phyloP scores from a whole-genome alignment of 768 basidiomycete species.

The Amylocystis lapponica region DNA sequence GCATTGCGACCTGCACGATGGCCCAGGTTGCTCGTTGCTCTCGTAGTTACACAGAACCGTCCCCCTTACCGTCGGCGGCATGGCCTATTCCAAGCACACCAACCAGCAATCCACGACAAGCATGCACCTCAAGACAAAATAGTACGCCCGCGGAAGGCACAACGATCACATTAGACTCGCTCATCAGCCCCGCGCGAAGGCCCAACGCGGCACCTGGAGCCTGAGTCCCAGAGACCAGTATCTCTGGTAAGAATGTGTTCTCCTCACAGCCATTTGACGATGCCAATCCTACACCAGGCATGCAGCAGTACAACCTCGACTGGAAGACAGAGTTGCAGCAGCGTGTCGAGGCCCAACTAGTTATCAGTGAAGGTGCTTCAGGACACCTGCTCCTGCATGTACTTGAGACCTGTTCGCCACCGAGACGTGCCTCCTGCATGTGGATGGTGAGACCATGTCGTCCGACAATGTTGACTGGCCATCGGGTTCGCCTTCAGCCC shows the following conservation, averaged over 20 bases:
- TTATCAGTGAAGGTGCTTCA: too few relatives aligned
- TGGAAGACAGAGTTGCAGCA: slow-evolving; percentile 25
- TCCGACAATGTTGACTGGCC: slow-evolving; percentile 44
- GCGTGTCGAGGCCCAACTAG: slow-evolving; percentile 8
- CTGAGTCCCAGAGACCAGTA: slow-evolving; percentile 50
- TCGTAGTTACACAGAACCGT: too few relatives aligned
- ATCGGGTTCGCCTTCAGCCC: slow-evolving; percentile 15
- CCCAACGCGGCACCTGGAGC: too few relatives aligned
- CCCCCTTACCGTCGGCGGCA: too few relatives aligned
- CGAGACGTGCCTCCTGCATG: slow-evolving; percentile 8
- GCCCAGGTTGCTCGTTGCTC: too few relatives aligned
- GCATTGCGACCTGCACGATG: too few relatives aligned
- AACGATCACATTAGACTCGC: too few relatives aligned
- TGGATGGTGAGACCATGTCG: background rate
- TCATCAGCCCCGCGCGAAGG: too few relatives aligned
- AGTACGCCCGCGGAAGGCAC: too few relatives aligned
- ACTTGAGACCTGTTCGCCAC: slow-evolving; percentile 33
- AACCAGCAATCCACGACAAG: too few relatives aligned
- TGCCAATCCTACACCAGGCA: slow-evolving; percentile 23
- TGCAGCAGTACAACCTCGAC: slow-evolving; percentile 12
- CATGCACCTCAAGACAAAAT: too few relatives aligned
- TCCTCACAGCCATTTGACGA: slow-evolving; percentile 57
- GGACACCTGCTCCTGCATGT: slow-evolving; percentile 18
- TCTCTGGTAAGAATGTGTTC: slow-evolving; percentile 67
- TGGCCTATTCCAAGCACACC: too few relatives aligned